These are phyloP conservation scores for Skeletonema menzelii DNA, from an alignment of 108 stramenopile species.

Conservation along the genomic window DNA sequence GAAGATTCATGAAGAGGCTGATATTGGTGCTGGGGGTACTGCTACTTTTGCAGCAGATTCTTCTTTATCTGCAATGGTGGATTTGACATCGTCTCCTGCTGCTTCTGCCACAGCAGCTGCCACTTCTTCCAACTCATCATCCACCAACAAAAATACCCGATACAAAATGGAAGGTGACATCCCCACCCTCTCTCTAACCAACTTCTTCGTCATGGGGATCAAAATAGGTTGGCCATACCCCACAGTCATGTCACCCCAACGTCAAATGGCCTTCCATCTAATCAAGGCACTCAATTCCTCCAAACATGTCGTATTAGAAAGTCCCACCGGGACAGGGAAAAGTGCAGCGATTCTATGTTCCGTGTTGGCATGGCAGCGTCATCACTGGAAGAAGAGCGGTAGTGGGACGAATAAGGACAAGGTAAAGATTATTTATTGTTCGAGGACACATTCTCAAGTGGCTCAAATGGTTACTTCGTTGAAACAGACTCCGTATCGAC, in stretches of 20 bases:
- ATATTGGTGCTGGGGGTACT: not conserved
- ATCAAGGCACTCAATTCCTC: conserved; percentile 65
- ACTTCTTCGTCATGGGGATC: conserved; percentile 67
- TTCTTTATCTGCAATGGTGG: not conserved
- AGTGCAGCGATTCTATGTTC: conserved; percentile 75
- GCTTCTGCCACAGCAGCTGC: not conserved
- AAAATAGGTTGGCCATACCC: conserved; percentile 80
- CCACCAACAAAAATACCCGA: not conserved
- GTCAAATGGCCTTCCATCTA: conserved; percentile 80
- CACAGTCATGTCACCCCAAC: conserved; percentile 62
- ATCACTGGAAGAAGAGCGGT: conserved; percentile 23
- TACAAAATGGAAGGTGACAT: conserved; percentile 73
- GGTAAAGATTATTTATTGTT: conserved; percentile 86
- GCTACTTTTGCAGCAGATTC: not conserved
- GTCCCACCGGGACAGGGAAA: conserved; percentile 85
- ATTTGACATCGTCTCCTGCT: conserved; percentile 1
- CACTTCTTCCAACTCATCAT: not conserved
- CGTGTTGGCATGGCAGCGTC: conserved; percentile 77
- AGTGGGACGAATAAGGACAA: not conserved
- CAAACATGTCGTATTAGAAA: conserved; percentile 74
- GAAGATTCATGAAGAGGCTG: conserved; percentile 4
- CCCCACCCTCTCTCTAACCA: conserved; percentile 38
- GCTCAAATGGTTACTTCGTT: conserved; percentile 92
- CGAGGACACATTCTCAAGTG: conserved; percentile 93
- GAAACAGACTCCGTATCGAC: conserved; percentile 88